Evolutionary conservation across 805 yeast species (phyloP).

Genomic region (Nakazawaea ishiwadae): DNA sequence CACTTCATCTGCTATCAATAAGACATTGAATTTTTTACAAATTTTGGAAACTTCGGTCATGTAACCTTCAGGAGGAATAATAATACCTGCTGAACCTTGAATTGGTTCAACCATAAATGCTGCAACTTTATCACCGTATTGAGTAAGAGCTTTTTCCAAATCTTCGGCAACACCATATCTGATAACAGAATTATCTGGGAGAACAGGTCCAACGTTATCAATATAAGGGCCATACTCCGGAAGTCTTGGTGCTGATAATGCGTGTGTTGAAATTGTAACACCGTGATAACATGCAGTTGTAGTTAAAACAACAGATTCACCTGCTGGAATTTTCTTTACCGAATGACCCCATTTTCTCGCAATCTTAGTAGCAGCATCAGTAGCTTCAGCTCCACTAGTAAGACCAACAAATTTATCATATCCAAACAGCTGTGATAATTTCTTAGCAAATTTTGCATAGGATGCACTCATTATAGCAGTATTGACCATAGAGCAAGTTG

Average conservation of each 20-base stretch:
- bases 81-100: slow-evolving; percentile 26
- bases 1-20: slow-evolving; percentile 26
- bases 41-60: slow-evolving; percentile 16
- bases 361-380: slow-evolving; percentile 24
- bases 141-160: slow-evolving; percentile 17
- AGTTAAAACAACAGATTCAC: slow-evolving; percentile 19
- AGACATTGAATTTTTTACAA: slow-evolving; percentile 21
- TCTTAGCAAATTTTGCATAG: slow-evolving; percentile 19
- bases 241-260: slow-evolving; percentile 15
- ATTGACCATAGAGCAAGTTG: slow-evolving; percentile 18
- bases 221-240: slow-evolving; percentile 21
- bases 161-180: slow-evolving; percentile 19
- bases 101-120: slow-evolving; percentile 26
- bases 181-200: slow-evolving; percentile 21
- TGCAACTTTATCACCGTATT: slow-evolving; percentile 19
- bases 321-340: slow-evolving; percentile 18
- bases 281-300: slow-evolving; percentile 24
- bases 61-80: slow-evolving; percentile 22
- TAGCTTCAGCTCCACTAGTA: slow-evolving; percentile 24
- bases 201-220: slow-evolving; percentile 19
- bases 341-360: slow-evolving; percentile 25
- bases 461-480: slow-evolving; percentile 21
- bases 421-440: slow-evolving; percentile 19
- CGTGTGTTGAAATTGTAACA: slow-evolving; percentile 22
- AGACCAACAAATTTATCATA: slow-evolving; percentile 19